Percentiles rank a stretch among this genome's conserved stretches.
Evolutionary conservation across 177 flowering plant genomes (phyloP).

Genomic region (Vitis hybrid): DNA sequence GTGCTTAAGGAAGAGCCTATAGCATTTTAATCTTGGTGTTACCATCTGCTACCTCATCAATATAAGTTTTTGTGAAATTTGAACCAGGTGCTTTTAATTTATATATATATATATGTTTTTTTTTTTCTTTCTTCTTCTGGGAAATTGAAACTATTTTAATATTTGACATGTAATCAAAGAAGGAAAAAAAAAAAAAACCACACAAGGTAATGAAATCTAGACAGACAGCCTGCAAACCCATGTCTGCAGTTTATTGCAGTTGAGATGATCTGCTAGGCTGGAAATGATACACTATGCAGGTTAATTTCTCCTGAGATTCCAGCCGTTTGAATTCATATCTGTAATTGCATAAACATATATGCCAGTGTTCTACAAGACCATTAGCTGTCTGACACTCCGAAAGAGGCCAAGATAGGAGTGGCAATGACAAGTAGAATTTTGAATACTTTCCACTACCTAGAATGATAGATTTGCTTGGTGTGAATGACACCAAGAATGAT

Average conservation of each 20-base stretch:
- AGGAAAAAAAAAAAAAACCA: background rate
- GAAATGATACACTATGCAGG: too few species aligned
- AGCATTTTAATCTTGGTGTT: slow-evolving; percentile 27
- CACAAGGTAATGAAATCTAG: background rate
- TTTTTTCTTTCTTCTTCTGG: too few species aligned
- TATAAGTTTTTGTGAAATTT: slow-evolving; percentile 24
- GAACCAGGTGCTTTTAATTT: background rate
- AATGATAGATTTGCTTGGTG: background rate
- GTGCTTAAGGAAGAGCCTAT: slow-evolving; percentile 56
- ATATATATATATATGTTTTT: background rate
- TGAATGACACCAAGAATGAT: background rate
- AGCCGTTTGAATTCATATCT: background rate
- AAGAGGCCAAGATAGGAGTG: background rate
- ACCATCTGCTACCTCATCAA: slow-evolving; percentile 2
- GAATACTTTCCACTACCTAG: background rate
- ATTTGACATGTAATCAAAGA: background rate
- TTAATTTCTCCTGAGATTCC: too few species aligned
- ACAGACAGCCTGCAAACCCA: background rate
- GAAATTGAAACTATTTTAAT: background rate
- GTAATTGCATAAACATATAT: background rate
- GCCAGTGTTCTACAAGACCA: background rate
- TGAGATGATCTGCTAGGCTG: background rate
- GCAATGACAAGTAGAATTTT: background rate
- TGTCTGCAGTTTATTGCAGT: background rate
- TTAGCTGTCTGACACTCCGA: background rate